These are phyloP conservation scores for Candida nitratophila DNA, from an alignment of 805 yeast genomes.

Conservation along the genomic window DNA sequence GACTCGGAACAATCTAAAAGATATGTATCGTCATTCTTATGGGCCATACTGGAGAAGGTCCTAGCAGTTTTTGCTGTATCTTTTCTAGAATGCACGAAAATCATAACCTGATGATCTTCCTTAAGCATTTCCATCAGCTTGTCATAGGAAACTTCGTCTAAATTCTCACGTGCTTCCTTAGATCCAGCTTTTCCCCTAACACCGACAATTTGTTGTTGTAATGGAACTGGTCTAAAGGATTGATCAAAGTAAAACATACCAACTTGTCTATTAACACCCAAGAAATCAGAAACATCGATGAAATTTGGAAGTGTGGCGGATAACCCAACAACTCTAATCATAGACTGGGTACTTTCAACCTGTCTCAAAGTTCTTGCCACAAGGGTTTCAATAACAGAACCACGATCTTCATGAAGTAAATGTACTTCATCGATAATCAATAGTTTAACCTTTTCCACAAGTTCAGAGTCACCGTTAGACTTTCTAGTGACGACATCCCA, in stretches of 20 bases:
- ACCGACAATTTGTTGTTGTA: conserved; percentile 82
- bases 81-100: conserved; percentile 91
- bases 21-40: conserved; percentile 46
- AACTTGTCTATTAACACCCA: conserved; percentile 81
- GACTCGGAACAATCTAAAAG: conserved; percentile 51
- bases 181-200: conserved; percentile 82
- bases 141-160: conserved; percentile 72
- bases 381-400: conserved; percentile 91
- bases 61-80: conserved; percentile 85
- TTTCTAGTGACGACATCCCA: conserved; percentile 98
- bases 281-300: conserved; percentile 88
- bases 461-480: conserved; percentile 79
- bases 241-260: conserved; percentile 96
- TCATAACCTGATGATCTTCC: conserved; percentile 86
- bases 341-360: conserved; percentile 88
- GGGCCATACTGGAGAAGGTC: conserved; percentile 62
- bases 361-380: conserved; percentile 93
- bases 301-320: conserved; percentile 93
- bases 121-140: conserved; percentile 61
- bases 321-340: conserved; percentile 89
- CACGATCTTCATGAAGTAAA: conserved; percentile 93
- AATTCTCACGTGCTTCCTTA: conserved; percentile 58
- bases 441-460: conserved; percentile 76
- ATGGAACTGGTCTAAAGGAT: conserved; percentile 88
- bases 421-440: conserved; percentile 95